Percentiles rank a stretch among this genome's conserved stretches.
These are phyloP conservation scores for Ophiosphaerella korrae DNA, from an alignment of 2,329 filamentous ascomycete genomes.

Conservation along the genomic window DNA sequence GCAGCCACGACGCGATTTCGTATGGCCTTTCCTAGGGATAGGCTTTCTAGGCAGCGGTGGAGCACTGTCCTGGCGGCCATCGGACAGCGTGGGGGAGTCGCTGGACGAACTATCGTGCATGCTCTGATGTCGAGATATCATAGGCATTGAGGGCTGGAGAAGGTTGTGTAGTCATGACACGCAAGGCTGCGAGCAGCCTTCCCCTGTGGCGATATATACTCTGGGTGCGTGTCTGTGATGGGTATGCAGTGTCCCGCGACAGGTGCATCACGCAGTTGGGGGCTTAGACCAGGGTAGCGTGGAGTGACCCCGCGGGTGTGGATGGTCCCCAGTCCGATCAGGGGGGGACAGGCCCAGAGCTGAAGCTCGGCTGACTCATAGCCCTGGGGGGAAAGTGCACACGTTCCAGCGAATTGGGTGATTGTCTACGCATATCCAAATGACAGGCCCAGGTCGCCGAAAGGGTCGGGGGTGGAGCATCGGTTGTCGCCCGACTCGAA, in stretches of 20 bases:
- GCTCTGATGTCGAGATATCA: constrained; percentile 28
- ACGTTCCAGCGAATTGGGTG: constrained; percentile 25
- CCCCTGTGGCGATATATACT: constrained; percentile 37
- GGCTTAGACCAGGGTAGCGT: constrained; percentile 36
- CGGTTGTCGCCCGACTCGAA: constrained; percentile 15
- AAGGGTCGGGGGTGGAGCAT: constrained; percentile 18
- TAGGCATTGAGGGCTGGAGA: constrained; percentile 19
- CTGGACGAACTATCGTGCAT: constrained; percentile 36
- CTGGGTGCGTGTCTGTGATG: constrained; percentile 6
- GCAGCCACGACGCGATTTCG: constrained; percentile 68
- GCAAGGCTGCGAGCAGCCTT: constrained; percentile 21
- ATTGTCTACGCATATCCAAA: neutral
- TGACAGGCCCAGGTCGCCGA: constrained; percentile 13
- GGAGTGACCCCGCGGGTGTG: constrained; percentile 27
- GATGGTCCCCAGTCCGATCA: constrained; percentile 24
- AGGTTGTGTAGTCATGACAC: constrained; percentile 14
- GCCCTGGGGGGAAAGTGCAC: constrained; percentile 26
- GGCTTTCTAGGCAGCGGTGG: constrained; percentile 39
- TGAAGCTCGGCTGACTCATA: constrained; percentile 38
- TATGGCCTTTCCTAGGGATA: constrained; percentile 62
- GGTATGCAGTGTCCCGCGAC: constrained; percentile 18
- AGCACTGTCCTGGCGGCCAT: constrained; percentile 23
- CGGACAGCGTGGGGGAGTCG: constrained; percentile 36
- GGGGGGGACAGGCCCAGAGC: constrained; percentile 30
- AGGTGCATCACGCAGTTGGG: constrained; percentile 26